phyloP scores from a whole-genome alignment of 2,329 filamentous ascomycete species.

The Dothistroma pini region DNA sequence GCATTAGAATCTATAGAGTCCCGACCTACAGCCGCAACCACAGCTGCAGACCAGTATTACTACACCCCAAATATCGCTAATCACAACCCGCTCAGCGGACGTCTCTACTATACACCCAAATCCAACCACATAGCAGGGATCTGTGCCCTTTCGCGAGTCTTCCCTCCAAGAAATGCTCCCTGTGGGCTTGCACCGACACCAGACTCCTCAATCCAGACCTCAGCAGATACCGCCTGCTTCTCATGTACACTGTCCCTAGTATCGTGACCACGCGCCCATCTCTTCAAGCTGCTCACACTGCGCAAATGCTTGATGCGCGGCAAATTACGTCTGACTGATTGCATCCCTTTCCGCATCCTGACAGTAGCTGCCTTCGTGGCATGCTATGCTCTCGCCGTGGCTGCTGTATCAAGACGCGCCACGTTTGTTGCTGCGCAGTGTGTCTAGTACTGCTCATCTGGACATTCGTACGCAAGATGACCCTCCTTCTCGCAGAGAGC shows the following conservation, averaged over 20 bases:
- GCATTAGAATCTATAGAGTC: not conserved
- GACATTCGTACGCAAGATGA: slow-evolving; percentile 66
- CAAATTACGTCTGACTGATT: not conserved
- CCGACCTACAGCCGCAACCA: not conserved
- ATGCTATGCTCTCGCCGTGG: not conserved
- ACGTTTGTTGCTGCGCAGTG: slow-evolving; percentile 9
- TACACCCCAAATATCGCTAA: not conserved
- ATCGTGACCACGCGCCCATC: not conserved
- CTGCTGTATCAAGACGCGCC: not conserved
- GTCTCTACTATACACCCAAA: not conserved
- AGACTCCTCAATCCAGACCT: not conserved
- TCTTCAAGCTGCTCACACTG: not conserved
- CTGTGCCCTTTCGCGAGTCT: not conserved
- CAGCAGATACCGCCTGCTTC: not conserved
- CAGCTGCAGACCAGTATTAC: not conserved
- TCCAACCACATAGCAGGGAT: not conserved
- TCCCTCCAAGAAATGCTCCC: not conserved
- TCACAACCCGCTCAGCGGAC: not conserved
- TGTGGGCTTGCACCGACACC: not conserved
- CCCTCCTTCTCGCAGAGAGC: slow-evolving; percentile 94
- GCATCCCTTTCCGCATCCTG: not conserved
- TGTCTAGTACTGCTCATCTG: slow-evolving; percentile 38
- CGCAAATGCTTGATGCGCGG: not conserved
- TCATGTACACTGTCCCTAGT: not conserved
- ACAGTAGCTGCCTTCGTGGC: not conserved